Evolutionary conservation across 2,329 filamentous ascomycete genomes (phyloP).

Genomic region (Venturia effusa): DNA sequence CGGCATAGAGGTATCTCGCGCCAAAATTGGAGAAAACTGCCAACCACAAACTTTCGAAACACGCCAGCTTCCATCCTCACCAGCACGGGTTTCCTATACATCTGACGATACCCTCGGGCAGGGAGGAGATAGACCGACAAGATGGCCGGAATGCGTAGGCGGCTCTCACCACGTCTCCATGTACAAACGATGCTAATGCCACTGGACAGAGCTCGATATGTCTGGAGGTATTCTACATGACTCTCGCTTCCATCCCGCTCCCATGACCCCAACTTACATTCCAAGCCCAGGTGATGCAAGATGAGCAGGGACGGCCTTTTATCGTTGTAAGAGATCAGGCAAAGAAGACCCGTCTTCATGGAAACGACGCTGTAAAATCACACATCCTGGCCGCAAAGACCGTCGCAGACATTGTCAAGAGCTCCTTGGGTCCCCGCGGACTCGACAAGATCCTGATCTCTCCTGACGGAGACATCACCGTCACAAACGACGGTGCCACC

Average conservation of each 20-base stretch:
- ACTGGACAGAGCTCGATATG: slow-evolving; percentile 61
- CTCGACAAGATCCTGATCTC: slow-evolving; percentile 99
- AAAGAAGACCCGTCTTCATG: slow-evolving; percentile 93
- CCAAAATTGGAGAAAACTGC: background rate
- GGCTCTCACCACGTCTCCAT: background rate
- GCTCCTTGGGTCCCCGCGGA: slow-evolving; percentile 86
- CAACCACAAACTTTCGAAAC: background rate
- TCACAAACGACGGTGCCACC: slow-evolving; percentile 97
- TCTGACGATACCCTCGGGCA: background rate
- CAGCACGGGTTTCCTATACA: background rate
- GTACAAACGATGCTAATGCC: slow-evolving; percentile 18
- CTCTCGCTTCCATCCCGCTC: too few relatives aligned
- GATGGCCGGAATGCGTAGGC: slow-evolving; percentile 26
- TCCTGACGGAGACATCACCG: slow-evolving; percentile 95
- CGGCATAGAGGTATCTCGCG: too few relatives aligned
- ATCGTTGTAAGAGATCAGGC: slow-evolving; percentile 98
- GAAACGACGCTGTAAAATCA: slow-evolving; percentile 94
- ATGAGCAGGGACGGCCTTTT: slow-evolving; percentile 94
- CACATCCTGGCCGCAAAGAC: slow-evolving; percentile 96
- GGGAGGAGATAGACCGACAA: background rate
- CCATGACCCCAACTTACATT: background rate
- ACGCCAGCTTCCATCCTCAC: background rate
- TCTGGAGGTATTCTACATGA: slow-evolving; percentile 30
- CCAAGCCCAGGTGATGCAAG: slow-evolving; percentile 70
- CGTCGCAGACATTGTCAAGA: slow-evolving; percentile 94